Evolutionary conservation across 345 rosid genomes (phyloP), one percentile per base, ranked within the genome.

Genomic region (Bruguiera sexangula): DNA sequence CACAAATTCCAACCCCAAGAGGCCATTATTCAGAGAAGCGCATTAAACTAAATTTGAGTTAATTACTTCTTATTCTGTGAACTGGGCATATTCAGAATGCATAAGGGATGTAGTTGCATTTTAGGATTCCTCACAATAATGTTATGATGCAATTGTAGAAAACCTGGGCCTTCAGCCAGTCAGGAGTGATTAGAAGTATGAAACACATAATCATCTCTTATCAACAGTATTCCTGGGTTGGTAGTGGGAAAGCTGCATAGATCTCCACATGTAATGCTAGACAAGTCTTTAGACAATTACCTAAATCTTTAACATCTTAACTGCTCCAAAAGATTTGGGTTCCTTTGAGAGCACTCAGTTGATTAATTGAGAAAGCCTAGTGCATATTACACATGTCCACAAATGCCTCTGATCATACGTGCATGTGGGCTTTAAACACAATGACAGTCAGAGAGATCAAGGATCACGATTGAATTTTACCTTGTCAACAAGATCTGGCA

Each of bases 401-500:
- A 58, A 37, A 36, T 24, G 13, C 37, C 13, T 54, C 13, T 54
- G 27, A 27, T 39, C n/a, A 36, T 19, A 1, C 19, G 26, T 10
- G n/a, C 24, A 46, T 13, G 50, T 9, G 8, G 13, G 26, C 5
- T 8, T 30, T 30, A 62, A 2, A 15, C 11, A 31, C 10, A 39
- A 13, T 3, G 19, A 31, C 57, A 60, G 30, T 22, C 9, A 63
- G 37, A 51, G 21, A 51, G 71, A 59, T 46, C n/a, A 18, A 32
- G 59, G 46, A 65, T 15, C 19, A 46, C 60, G 26, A 70, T 64
- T 32, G 55, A 57, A 71, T 60, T 67, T 52, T 84, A 92, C 98
- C 98, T 85, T 90, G 68, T 90, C 98, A 70, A 95, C 98, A 46
- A 95, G 97, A 87, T 92, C 98, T 11, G 96, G 90, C 77, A 86